Percentiles rank a stretch among this genome's conserved stretches.
Evolutionary conservation across 148 eudicot genomes (phyloP).

Genomic region (Beta vulgaris): DNA sequence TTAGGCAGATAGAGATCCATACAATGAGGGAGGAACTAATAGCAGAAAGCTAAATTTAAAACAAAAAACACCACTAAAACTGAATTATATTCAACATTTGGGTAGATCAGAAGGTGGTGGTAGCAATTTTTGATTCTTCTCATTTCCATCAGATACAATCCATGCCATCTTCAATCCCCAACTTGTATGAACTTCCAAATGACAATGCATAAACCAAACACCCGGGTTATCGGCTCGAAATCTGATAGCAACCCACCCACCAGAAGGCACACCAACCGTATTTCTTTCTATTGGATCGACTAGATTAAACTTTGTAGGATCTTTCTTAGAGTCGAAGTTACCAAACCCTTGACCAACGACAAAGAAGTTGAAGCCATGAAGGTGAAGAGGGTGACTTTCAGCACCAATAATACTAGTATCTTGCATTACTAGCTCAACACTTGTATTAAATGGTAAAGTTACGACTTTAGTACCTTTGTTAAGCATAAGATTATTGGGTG

Average conservation of each 20-base stretch:
- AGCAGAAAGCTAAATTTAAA: too few species aligned
- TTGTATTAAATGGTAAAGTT: slow-evolving; percentile 16
- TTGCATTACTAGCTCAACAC: slow-evolving; percentile 30
- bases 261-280: slow-evolving; percentile 29
- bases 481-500: slow-evolving; percentile 14
- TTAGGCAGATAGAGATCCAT: too few species aligned
- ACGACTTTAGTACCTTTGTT: slow-evolving; percentile 17
- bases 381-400: slow-evolving; percentile 35
- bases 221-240: slow-evolving; percentile 34
- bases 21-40: too few species aligned
- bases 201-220: slow-evolving; percentile 37
- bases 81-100: slow-evolving; percentile 12
- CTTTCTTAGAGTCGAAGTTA: slow-evolving; percentile 23
- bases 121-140: slow-evolving; percentile 23
- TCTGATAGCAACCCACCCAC: slow-evolving; percentile 33
- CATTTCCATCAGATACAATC: slow-evolving; percentile 25
- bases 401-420: slow-evolving; percentile 28
- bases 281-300: slow-evolving; percentile 31
- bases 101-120: slow-evolving; percentile 33
- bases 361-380: slow-evolving; percentile 32
- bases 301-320: slow-evolving; percentile 25
- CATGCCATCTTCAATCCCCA: slow-evolving; percentile 38
- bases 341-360: slow-evolving; percentile 30
- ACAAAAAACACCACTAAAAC: too few species aligned
- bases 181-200: slow-evolving; percentile 31